Evolutionary conservation across 805 yeast genomes (phyloP).

Genomic region (Ogataea degrootiae): DNA sequence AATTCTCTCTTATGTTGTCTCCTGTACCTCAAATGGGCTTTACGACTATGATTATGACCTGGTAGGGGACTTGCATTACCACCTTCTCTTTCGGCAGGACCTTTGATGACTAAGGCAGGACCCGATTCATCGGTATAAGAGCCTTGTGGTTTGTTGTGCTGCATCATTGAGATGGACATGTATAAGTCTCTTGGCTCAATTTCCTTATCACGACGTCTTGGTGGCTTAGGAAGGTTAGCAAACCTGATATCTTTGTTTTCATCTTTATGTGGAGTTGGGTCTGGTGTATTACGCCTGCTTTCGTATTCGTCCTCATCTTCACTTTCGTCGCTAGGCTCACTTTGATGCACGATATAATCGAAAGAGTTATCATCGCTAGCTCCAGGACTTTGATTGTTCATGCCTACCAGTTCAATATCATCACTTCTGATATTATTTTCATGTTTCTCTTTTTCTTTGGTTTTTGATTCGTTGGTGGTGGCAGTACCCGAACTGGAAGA

Average conservation of each 20-base stretch:
- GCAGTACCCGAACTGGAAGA: constrained; percentile 20
- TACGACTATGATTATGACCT: constrained; percentile 17
- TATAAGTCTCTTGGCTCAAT: constrained; percentile 80
- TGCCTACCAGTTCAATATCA: constrained; percentile 9
- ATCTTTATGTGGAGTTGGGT: background rate
- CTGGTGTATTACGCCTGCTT: background rate
- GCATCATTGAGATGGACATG: constrained; percentile 78
- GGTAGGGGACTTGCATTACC: constrained; percentile 17
- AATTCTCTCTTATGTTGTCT: constrained; percentile 17
- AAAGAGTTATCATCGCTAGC: constrained; percentile 5
- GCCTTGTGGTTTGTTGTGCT: constrained; percentile 38
- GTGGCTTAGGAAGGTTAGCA: constrained; percentile 56
- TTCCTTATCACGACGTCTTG: constrained; percentile 35
- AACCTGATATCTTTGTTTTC: constrained; percentile 43
- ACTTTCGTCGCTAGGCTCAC: constrained; percentile 41
- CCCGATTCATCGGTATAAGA: constrained; percentile 51
- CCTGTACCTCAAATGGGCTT: constrained; percentile 18
- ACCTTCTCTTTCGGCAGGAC: constrained; percentile 74
- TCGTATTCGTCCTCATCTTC: constrained; percentile 8
- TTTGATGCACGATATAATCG: constrained; percentile 27
- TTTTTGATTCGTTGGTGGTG: constrained; percentile 4
- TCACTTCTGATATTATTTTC: constrained; percentile 4
- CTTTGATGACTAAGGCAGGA: constrained; percentile 70
- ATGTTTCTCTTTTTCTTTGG: constrained; percentile 1
- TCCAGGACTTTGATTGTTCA: background rate